Percentiles rank a stretch among this genome's conserved stretches.
These are phyloP conservation scores for Dacryopinax spathularia DNA, from an alignment of 768 basidiomycete genomes.

Conservation along the genomic window DNA sequence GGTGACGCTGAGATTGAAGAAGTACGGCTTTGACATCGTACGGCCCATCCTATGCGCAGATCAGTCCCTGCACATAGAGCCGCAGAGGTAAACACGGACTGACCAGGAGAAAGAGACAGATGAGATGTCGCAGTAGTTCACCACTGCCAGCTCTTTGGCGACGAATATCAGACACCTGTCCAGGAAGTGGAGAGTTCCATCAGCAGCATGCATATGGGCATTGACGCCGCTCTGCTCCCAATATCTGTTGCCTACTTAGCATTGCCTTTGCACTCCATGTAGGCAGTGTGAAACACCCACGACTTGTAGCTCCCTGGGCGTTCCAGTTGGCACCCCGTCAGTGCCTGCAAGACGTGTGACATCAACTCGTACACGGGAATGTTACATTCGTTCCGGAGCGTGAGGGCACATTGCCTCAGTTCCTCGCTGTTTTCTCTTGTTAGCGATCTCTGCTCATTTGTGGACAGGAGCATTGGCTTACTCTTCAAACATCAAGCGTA, in stretches of 20 bases:
- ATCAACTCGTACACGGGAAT: constrained; percentile 91
- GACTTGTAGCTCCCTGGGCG: constrained; percentile 76
- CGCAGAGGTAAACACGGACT: constrained; percentile 12
- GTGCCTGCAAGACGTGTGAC: constrained; percentile 78
- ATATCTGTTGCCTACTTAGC: constrained; percentile 55
- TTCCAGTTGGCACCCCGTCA: constrained; percentile 82
- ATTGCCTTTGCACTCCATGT: too few relatives aligned
- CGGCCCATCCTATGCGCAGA: constrained; percentile 52
- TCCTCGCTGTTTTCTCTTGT: too few relatives aligned
- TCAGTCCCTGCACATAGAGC: neutral
- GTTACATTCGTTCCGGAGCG: constrained; percentile 84
- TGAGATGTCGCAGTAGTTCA: constrained; percentile 80
- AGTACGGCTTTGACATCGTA: constrained; percentile 69
- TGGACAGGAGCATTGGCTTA: too few relatives aligned
- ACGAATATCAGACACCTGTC: constrained; percentile 98
- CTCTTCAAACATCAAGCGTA: too few relatives aligned
- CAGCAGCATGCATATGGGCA: constrained; percentile 89
- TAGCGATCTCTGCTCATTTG: neutral
- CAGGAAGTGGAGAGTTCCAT: constrained; percentile 94
- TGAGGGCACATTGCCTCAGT: constrained; percentile 44
- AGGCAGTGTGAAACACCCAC: constrained; percentile 28
- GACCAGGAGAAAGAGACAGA: constrained; percentile 76
- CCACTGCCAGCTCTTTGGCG: constrained; percentile 81
- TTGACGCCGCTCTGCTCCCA: constrained; percentile 87
- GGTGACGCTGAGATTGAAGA: constrained; percentile 85